A percentile compares a stretch with the other conserved stretches of the same genome.
phyloP scores from a whole-genome alignment of 352 stramenopile genomes.

The Phytophthora pinifolia region DNA sequence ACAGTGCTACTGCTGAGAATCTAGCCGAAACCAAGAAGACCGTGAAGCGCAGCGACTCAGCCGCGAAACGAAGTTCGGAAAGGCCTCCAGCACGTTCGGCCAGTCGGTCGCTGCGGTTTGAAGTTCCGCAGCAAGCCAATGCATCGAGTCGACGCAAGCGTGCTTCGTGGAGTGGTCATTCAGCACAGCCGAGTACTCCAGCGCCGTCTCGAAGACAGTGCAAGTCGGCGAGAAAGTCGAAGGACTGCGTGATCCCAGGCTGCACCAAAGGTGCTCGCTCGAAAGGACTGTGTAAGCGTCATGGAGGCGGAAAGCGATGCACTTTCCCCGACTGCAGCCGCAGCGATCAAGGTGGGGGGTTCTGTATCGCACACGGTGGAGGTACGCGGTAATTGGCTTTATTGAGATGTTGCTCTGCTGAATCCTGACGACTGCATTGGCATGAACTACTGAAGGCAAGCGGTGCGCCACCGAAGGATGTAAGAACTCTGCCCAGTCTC shows the following conservation, averaged over 20 bases:
- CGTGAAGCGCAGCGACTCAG: constrained; percentile 10
- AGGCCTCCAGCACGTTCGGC: constrained; percentile 17
- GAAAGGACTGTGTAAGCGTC: constrained; percentile 81
- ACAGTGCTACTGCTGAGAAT: constrained; percentile 13
- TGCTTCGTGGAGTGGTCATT: constrained; percentile 38
- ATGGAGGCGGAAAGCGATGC: constrained; percentile 83
- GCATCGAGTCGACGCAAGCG: constrained; percentile 24
- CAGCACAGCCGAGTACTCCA: constrained; percentile 1
- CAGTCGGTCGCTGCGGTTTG: constrained; percentile 35
- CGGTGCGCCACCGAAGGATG: constrained; percentile 59
- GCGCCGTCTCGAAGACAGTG: constrained; percentile 16
- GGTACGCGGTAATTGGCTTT: constrained; percentile 25
- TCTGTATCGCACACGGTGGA: constrained; percentile 81
- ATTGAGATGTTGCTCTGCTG: not conserved
- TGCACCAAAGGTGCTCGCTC: constrained; percentile 80
- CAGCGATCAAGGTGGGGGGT: constrained; percentile 85
- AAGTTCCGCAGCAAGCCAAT: constrained; percentile 12
- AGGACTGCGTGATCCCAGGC: constrained; percentile 64
- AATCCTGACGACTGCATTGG: constrained; percentile 6
- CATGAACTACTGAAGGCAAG: constrained; percentile 39
- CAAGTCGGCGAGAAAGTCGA: constrained; percentile 60
- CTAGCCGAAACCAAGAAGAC: constrained; percentile 15
- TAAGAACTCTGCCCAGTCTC: constrained; percentile 82
- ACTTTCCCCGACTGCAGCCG: constrained; percentile 49
- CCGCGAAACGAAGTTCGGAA: constrained; percentile 7